These are phyloP conservation scores for Naganishia vaughanmartiniae DNA, from an alignment of 768 basidiomycete genomes.

Conservation along the genomic window DNA sequence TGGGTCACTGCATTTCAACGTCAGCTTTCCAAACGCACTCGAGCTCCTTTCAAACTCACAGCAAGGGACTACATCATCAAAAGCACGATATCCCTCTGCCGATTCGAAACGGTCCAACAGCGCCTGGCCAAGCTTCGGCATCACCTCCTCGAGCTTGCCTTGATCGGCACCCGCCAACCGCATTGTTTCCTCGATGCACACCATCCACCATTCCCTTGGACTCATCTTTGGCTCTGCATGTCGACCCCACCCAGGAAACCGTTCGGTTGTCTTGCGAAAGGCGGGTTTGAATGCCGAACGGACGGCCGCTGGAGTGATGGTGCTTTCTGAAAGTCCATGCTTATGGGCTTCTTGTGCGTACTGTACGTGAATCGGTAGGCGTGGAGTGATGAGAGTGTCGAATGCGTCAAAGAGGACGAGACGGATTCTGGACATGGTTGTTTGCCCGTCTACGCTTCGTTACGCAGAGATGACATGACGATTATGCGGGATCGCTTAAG, in stretches of 20 bases:
- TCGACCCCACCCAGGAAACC: slow-evolving; percentile 45
- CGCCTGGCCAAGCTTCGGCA: slow-evolving; percentile 35
- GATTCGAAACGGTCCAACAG: slow-evolving; percentile 45
- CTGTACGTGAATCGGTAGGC: slow-evolving; percentile 48
- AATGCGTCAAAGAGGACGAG: slow-evolving; percentile 51
- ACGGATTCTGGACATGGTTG: slow-evolving; percentile 34
- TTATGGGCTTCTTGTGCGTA: slow-evolving; percentile 47
- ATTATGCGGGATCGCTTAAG: too few species aligned
- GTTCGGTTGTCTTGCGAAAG: slow-evolving; percentile 38
- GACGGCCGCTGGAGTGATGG: slow-evolving; percentile 37
- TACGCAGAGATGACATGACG: too few species aligned
- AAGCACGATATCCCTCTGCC: slow-evolving; percentile 42
- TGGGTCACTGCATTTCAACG: slow-evolving; percentile 34
- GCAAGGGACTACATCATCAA: slow-evolving; percentile 41
- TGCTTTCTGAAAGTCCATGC: slow-evolving; percentile 33
- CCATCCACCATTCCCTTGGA: slow-evolving; percentile 48
- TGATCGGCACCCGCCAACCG: slow-evolving; percentile 37
- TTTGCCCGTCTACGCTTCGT: background rate
- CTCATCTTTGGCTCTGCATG: slow-evolving; percentile 35
- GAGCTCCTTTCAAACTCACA: slow-evolving; percentile 34
- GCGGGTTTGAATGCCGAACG: slow-evolving; percentile 44
- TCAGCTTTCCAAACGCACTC: background rate
- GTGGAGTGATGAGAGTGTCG: slow-evolving; percentile 49
- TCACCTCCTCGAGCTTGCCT: slow-evolving; percentile 35
- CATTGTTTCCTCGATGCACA: slow-evolving; percentile 42